These are phyloP conservation scores for Citrus sinensis DNA, from an alignment of 345 rosid genomes.

Conservation along the genomic window DVS_A1.0 CM039169.1:30897501-30898000, in stretches of 20 bases:
- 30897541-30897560: conserved; percentile 92
- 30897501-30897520: conserved; percentile 77
- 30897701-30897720: conserved; percentile 94
- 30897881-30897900: conserved; percentile 2
- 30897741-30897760: conserved; percentile 13
- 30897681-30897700: conserved; percentile 84
- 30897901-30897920: conserved; percentile 4
- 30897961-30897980: conserved; percentile 76
- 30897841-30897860: conserved; percentile 90
- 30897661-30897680: conserved; percentile 78
- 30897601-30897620: background rate
- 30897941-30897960: conserved; percentile 84
- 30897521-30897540: conserved; percentile 79
- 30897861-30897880: conserved; percentile 5
- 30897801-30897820: conserved; percentile 76
- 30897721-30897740: conserved; percentile 39
- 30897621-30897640: conserved; percentile 8
- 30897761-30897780: conserved; percentile 6
- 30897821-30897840: conserved; percentile 85
- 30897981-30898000: conserved; percentile 94
- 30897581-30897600: background rate
- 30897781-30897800: conserved; percentile 83
- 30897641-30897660: conserved; percentile 63
- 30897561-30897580: conserved; percentile 94
- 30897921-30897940: conserved; percentile 17